Evolutionary conservation across 306 rosid genomes (phyloP).

Genomic region (Castanea crenata): DNA sequence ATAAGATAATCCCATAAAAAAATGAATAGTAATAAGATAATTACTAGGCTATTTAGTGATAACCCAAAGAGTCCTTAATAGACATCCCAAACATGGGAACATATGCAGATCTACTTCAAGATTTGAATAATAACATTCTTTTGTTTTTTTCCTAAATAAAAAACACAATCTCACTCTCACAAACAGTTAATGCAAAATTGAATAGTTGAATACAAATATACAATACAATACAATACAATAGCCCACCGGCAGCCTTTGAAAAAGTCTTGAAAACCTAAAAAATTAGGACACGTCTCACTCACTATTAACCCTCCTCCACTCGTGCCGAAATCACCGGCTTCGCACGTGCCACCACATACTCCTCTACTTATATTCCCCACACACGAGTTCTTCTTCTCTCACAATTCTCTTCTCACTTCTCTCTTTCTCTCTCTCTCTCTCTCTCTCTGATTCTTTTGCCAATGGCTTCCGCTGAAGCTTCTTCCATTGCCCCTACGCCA

Average conservation of each 20-base stretch:
- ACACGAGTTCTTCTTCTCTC: not conserved
- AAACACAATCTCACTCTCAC: too few relatives aligned
- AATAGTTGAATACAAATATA: too few relatives aligned
- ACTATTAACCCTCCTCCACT: slow-evolving; percentile 21
- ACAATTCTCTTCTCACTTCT: not conserved
- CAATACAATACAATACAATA: too few relatives aligned
- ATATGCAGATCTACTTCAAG: too few relatives aligned
- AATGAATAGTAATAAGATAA: too few relatives aligned
- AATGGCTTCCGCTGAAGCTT: slow-evolving; percentile 23
- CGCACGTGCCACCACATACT: slow-evolving; percentile 30
- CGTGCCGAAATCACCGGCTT: slow-evolving; percentile 35
- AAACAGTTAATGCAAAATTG: too few relatives aligned
- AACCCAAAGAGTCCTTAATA: too few relatives aligned
- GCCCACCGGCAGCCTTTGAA: slow-evolving; percentile 13
- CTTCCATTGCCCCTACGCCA: slow-evolving; percentile 27
- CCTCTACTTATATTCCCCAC: slow-evolving; percentile 26
- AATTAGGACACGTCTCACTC: slow-evolving; percentile 38
- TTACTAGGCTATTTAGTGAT: too few relatives aligned
- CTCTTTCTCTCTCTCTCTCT: not conserved
- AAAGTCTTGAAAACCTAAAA: slow-evolving; percentile 30
- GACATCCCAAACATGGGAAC: too few relatives aligned
- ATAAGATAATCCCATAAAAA: too few relatives aligned
- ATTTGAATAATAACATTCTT: too few relatives aligned
- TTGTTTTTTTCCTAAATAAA: too few relatives aligned
- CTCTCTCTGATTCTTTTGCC: not conserved